Conservation (phyloP, 2,329 filamentous ascomycete genomes). For the Diaporthe ampelina region DNA sequence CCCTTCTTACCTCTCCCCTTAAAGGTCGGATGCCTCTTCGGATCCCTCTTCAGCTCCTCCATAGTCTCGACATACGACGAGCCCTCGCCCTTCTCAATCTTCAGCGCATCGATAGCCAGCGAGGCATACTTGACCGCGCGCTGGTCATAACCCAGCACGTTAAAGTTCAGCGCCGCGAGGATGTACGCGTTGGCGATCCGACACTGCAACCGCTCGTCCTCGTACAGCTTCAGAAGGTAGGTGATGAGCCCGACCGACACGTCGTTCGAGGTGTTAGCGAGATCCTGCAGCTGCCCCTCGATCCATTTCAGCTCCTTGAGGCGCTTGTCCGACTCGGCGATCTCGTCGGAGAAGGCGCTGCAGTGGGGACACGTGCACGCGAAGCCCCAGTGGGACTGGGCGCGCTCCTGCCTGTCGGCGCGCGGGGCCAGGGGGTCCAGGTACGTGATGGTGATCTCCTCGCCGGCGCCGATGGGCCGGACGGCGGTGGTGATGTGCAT, state of each 20-base stretch:
- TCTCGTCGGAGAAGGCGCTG: constrained; percentile 40
- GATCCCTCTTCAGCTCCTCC: constrained; percentile 50
- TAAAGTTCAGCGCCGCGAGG: constrained; percentile 55
- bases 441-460: constrained; percentile 56
- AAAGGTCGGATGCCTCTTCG: constrained; percentile 47
- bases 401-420: constrained; percentile 49
- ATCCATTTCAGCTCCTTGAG: constrained; percentile 49
- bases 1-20: background rate
- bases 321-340: constrained; percentile 50
- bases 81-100: constrained; percentile 50
- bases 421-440: constrained; percentile 48
- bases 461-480: constrained; percentile 52
- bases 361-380: constrained; percentile 53
- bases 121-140: constrained; percentile 50
- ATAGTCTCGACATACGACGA: constrained; percentile 50
- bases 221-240: constrained; percentile 50
- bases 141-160: constrained; percentile 53
- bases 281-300: constrained; percentile 46
- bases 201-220: constrained; percentile 50
- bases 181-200: constrained; percentile 54
- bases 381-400: constrained; percentile 53
- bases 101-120: constrained; percentile 50
- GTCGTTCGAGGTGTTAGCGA: constrained; percentile 40
- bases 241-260: constrained; percentile 49
- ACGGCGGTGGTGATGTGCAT: constrained; percentile 55